Conservation (phyloP, 805 yeast genomes). For the Saccharomycopsis vini region DNA sequence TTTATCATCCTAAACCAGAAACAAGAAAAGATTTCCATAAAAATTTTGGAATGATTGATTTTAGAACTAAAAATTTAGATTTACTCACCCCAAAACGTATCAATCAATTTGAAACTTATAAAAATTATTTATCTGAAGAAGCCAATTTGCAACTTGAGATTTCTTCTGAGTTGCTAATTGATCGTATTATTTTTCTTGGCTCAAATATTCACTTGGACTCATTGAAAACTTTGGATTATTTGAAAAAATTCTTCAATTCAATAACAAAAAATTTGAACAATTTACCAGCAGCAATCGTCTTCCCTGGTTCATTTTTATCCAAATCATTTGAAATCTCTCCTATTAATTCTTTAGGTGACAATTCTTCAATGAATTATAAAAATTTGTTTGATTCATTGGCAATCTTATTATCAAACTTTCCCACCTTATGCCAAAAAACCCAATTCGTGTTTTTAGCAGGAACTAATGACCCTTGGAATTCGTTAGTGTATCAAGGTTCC, state of each 20-base stretch:
- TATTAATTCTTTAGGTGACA: conserved; percentile 39
- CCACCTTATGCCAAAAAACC: conserved; percentile 40
- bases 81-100: conserved; percentile 3
- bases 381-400: conserved; percentile 69
- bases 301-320: conserved; percentile 75
- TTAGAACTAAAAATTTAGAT: conserved; percentile 25
- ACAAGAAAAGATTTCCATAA: conserved; percentile 55
- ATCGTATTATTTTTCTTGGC: conserved; percentile 64
- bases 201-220: conserved; percentile 64
- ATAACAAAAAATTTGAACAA: conserved; percentile 39
- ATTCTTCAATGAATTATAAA: conserved; percentile 50
- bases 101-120: not conserved
- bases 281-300: conserved; percentile 59
- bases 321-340: conserved; percentile 53
- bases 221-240: conserved; percentile 46
- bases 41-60: conserved; percentile 72
- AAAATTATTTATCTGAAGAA: conserved; percentile 1
- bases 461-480: conserved; percentile 87
- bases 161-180: conserved; percentile 25
- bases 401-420: conserved; percentile 48
- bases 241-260: conserved; percentile 50
- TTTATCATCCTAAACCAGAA: conserved; percentile 88
- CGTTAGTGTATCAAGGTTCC: conserved; percentile 56
- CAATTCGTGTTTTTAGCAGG: conserved; percentile 80
- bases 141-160: not conserved